Conservation (phyloP, 169 alveolate species). For the Plasmodium vivax region DNA sequence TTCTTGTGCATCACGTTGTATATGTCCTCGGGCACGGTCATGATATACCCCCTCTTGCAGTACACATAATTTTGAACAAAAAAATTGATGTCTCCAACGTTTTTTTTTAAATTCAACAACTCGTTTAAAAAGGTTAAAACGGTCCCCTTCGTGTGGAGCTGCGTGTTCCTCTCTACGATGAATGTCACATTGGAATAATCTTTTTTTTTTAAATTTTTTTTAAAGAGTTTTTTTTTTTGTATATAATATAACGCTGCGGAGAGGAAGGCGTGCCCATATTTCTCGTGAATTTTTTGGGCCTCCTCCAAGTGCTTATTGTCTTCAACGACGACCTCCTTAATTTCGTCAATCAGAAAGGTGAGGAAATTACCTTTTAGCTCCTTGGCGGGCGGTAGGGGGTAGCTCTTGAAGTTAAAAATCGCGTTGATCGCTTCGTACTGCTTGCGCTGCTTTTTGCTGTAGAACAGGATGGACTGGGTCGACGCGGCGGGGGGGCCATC, state of each 20-base stretch:
- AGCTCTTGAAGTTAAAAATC: conserved; percentile 23
- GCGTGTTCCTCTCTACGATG: conserved; percentile 42
- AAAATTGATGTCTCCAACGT: conserved; percentile 57
- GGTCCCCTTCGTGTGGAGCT: conserved; percentile 23
- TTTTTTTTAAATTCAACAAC: conserved; percentile 63
- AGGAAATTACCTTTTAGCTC: conserved; percentile 34
- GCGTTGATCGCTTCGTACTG: conserved; percentile 29
- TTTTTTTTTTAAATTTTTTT: conserved; percentile 15
- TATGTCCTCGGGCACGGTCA: conserved; percentile 58
- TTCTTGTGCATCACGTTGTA: conserved; percentile 71
- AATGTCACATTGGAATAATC: conserved; percentile 36
- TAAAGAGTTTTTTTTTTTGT: conserved; percentile 50
- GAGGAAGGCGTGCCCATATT: conserved; percentile 51
- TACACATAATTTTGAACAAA: conserved; percentile 72
- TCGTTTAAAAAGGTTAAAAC: conserved; percentile 31
- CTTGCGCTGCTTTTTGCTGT: conserved; percentile 40
- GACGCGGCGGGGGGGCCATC: not conserved
- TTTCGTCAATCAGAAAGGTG: conserved; percentile 52
- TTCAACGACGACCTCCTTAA: conserved; percentile 24
- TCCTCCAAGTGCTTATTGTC: conserved; percentile 50
- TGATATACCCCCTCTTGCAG: conserved; percentile 70
- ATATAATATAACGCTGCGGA: conserved; percentile 74
- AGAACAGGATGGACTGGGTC: conserved; percentile 50
- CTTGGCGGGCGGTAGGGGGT: conserved; percentile 33
- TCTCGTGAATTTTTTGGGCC: conserved; percentile 45